A percentile compares a stretch with the other conserved stretches of the same genome.
Conservation (phyloP, 1,284 basidiomycete species). For the Omphalotus olearius region DNA sequence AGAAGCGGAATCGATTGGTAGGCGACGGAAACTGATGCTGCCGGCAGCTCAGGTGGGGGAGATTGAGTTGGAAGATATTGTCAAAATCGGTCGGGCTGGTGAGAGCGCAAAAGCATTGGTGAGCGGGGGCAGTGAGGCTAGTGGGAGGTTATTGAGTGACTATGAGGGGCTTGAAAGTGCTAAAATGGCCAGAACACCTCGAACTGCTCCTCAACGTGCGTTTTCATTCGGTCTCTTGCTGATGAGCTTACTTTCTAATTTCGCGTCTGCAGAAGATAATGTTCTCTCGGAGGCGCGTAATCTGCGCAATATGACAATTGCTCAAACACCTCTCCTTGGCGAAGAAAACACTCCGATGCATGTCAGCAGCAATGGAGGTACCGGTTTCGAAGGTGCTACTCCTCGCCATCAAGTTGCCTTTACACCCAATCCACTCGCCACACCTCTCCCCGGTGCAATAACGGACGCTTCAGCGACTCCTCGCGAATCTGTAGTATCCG, state of each 20-base stretch:
- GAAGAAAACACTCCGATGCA: constrained; percentile 96
- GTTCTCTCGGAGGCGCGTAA: constrained; percentile 95
- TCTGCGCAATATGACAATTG: constrained; percentile 86
- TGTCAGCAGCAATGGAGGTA: constrained; percentile 64
- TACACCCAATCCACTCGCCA: constrained; percentile 94
- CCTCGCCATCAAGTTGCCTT: constrained; percentile 85
- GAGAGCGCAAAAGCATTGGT: constrained; percentile 88
- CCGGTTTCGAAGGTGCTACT: constrained; percentile 89
- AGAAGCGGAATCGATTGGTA: constrained; percentile 93
- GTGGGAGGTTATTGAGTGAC: constrained; percentile 82
- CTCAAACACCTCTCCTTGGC: constrained; percentile 93
- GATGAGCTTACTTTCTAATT: constrained; percentile 4
- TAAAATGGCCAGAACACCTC: constrained; percentile 87
- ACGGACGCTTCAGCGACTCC: constrained; percentile 62
- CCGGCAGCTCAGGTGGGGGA: constrained; percentile 96
- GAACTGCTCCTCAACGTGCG: constrained; percentile 89
- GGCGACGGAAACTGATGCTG: constrained; percentile 81
- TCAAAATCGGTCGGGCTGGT: constrained; percentile 94
- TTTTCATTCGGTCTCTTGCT: constrained; percentile 18
- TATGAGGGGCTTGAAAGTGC: constrained; percentile 89
- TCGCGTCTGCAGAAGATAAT: constrained; percentile 67
- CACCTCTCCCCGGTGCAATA: constrained; percentile 57
- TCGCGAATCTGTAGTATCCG: constrained; percentile 44
- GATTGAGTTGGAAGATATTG: constrained; percentile 93
- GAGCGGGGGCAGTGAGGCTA: constrained; percentile 77